Percentiles rank a stretch among this genome's conserved stretches.
Evolutionary conservation across 202 grass and related monocot genomes (phyloP).

Genomic region (Brachypodium distachyon): DNA sequence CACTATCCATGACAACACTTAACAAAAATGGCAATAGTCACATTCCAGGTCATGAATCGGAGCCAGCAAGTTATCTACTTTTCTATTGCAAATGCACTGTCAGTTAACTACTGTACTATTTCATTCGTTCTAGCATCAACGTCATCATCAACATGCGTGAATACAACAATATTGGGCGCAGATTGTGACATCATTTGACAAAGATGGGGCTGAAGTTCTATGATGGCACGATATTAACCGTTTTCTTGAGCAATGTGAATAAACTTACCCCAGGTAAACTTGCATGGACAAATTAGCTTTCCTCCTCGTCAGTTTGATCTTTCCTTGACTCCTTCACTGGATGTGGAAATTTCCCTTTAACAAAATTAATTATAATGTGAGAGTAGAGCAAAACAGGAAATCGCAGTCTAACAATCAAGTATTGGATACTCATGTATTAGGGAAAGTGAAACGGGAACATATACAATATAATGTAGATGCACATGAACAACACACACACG

Average conservation of each 20-base stretch:
- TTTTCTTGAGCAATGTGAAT: neutral
- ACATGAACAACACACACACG: neutral
- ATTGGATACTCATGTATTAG: neutral
- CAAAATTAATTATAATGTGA: neutral
- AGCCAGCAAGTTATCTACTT: neutral
- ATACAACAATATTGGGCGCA: neutral
- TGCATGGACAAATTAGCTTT: conserved; percentile 28
- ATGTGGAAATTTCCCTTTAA: conserved; percentile 42
- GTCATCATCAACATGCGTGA: neutral
- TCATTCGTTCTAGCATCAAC: neutral
- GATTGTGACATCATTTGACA: neutral
- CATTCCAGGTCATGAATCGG: neutral
- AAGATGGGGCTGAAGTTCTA: neutral
- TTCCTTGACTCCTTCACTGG: conserved; percentile 42
- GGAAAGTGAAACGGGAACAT: neutral
- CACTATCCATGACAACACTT: neutral
- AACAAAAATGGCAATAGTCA: neutral
- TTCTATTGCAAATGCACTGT: neutral
- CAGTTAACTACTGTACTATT: neutral
- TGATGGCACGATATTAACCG: neutral
- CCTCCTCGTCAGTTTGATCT: conserved; percentile 60
- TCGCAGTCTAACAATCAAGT: neutral
- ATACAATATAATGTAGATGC: neutral
- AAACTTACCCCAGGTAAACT: conserved; percentile 31
- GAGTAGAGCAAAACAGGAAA: neutral